These are phyloP conservation scores for Diaporthe helianthi DNA, from an alignment of 2,329 filamentous ascomycete genomes.

Conservation along the genomic window DNA sequence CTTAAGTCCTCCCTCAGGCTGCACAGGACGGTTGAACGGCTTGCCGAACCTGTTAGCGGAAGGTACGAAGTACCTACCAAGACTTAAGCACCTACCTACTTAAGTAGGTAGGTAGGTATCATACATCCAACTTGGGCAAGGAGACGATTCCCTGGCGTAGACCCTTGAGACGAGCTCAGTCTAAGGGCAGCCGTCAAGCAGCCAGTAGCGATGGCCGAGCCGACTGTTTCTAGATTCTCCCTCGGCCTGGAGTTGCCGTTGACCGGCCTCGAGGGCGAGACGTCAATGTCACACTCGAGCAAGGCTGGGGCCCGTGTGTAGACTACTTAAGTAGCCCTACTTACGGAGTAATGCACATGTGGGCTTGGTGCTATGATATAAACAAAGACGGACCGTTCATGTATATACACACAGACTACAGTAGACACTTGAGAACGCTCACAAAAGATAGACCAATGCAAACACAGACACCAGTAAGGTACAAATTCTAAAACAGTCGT, in stretches of 20 bases:
- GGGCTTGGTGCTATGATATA: background rate
- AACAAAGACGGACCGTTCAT: background rate
- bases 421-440: too few species aligned
- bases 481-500: background rate
- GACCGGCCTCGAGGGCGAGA: conserved; percentile 15
- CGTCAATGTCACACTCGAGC: conserved; percentile 27
- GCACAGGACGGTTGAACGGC: background rate
- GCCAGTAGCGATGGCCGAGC: conserved; percentile 16
- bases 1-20: background rate
- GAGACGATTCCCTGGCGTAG: conserved; percentile 6
- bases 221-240: conserved; percentile 9
- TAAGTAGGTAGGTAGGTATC: too few species aligned
- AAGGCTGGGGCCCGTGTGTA: conserved; percentile 10
- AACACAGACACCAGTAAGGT: background rate
- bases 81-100: too few species aligned
- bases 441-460: too few species aligned
- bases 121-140: too few species aligned
- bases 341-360: too few species aligned
- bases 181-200: conserved; percentile 7
- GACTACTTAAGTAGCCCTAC: too few species aligned
- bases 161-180: background rate
- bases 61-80: conserved; percentile 5
- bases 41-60: background rate
- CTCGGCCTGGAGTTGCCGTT: conserved; percentile 1
- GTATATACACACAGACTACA: background rate